Base-by-base conservation (phyloP, 1,284 basidiomycete species). In the Trichosporon sp. region DNA sequence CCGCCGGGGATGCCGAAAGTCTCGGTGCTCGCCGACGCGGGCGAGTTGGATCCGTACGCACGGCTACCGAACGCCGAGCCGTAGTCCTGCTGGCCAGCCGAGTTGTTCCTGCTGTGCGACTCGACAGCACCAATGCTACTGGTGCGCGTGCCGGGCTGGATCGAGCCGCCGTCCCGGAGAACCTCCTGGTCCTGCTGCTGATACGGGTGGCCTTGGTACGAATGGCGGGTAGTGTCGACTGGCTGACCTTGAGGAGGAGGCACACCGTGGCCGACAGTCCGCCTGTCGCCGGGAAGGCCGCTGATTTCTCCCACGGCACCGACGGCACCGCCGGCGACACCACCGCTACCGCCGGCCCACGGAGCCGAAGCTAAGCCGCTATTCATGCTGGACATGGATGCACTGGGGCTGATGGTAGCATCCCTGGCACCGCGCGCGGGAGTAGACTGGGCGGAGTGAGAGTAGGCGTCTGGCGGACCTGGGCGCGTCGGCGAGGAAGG, bases 81-180 rank as follows among this genome's bases (percentile, higher is more conserved):
- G 56, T 61, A 35, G 26, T 16, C 26, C 26, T 10, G 59, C 21
- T n/a, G 59, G 2, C 16, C 59, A 6, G 31, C 59, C 31, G 5
- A 5, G 32, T 10, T 19, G 4, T 32, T n/a, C 14, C 21, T 32
- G 59, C 31, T 35, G 31, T 63, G 59, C 31, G 59, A 35, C 32
- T 63, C 59, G 59, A 63, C 59, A 12, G 59, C 59, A 35, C 59
- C 59, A 35, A 63, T 63, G 59, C 59, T 63, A 35, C 59, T 63
- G 31, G 59, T 63, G 59, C 59, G 59, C 31, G 59, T 16, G 14
- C 59, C 59, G 3, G 59, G 54, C 26, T 59, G 54, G 59, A n/a
- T 63, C 31, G 59, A 63, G 31, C 31, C 59, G 31, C 31, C 59
- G 16, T 63, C 59, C 14, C 59, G 32, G 5, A 63, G 35, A 16